Base-by-base conservation (phyloP, 2,329 filamentous ascomycete genomes). In the Madurella fahalii region DNA sequence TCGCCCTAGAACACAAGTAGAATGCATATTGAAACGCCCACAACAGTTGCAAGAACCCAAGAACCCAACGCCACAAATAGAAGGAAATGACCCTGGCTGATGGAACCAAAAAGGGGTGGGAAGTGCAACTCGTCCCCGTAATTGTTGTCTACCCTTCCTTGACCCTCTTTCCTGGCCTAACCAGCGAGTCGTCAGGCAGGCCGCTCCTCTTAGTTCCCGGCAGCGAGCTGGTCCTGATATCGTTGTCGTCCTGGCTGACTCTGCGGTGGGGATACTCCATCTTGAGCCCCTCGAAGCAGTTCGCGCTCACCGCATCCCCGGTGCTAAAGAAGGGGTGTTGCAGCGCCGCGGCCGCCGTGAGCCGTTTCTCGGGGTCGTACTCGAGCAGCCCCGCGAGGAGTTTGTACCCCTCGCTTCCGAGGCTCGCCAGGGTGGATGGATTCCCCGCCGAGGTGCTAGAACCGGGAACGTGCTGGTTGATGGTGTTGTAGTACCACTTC, bases 161-260 rank as follows among this genome's bases (percentile, higher is more conserved):
- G 17, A 85, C 61, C 56, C 84, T 74, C 72, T 87, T 87, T 4
- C 73, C 72, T 0, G 82, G 81, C 37, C 84, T 72, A 43, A 85
- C 75, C n/a, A 95, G 67, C 16, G 76, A 75, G 50, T 96, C 93
- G 66, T 97, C 93, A 0, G 87, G 88, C 40, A 96, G 67, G 0
- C 89, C 93, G 60, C 87, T 93, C 56, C 92, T 78, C 74, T 97
- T 97, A 0, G 92, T 96, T 0, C 93, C 94, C 0, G 93, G 90
- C 37, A 96, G 71, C 69, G 90, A 95, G 42, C 86, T 86, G 0
- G 89, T 92, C n/a, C 90, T 80, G 53, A 97, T 96, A 70, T 97
- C 94, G 64, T 96, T 95, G 68, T 96, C 91, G 66, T 99, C 94
- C 64, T 95, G 87, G 64, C 88, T 96, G 40, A 99, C 92, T 47